phyloP scores from a whole-genome alignment of 441 rosid genomes.

The Pelargonium cotyledonis region DNA sequence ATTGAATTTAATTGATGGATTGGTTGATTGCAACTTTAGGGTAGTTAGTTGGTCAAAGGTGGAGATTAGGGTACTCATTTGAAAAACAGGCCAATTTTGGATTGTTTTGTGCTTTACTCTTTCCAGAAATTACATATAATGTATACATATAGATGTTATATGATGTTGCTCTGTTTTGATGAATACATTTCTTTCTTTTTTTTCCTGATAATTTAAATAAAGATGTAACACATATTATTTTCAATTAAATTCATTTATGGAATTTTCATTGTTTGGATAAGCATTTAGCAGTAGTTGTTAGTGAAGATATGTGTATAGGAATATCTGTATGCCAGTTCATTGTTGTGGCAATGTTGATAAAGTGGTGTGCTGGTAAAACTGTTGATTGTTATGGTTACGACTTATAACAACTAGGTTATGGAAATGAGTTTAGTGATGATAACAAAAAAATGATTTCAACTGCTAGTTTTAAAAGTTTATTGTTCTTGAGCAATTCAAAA shows the following conservation, averaged over 20 bases:
- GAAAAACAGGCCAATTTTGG: too few relatives aligned
- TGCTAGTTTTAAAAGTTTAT: neutral
- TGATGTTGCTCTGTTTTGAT: neutral
- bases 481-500: neutral
- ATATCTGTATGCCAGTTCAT: neutral
- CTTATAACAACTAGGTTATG: neutral
- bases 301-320: too few relatives aligned
- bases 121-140: too few relatives aligned
- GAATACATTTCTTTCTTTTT: neutral
- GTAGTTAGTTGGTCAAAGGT: too few relatives aligned
- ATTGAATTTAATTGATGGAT: too few relatives aligned
- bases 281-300: too few relatives aligned
- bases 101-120: too few relatives aligned
- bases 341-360: neutral
- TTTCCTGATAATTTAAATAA: neutral
- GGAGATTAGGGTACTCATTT: too few relatives aligned
- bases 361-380: constrained; percentile 2
- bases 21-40: too few relatives aligned
- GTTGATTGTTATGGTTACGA: neutral
- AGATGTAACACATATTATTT: neutral
- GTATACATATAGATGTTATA: neutral
- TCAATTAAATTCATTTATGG: neutral
- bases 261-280: neutral
- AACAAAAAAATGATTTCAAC: neutral
- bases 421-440: neutral